Percentiles rank a stretch among this genome's conserved stretches.
Conservation (phyloP, 371 early-diverging fungal genomes). For the Mortierella sp. region DNA sequence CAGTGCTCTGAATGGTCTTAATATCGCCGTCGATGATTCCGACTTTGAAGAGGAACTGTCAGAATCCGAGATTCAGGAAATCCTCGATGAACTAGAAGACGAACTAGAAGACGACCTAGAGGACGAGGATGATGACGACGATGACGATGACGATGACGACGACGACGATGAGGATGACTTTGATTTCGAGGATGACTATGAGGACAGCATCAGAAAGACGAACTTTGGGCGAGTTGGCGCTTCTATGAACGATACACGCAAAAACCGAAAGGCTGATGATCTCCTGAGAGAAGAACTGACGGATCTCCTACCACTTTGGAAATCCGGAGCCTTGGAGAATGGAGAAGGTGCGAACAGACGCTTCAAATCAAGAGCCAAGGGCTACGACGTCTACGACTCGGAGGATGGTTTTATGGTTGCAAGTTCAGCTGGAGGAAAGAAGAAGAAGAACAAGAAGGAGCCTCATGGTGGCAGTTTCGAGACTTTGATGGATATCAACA, state of each 20-base stretch:
- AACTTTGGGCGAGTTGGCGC: conserved; percentile 22
- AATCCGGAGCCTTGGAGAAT: conserved; percentile 33
- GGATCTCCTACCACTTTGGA: conserved; percentile 44
- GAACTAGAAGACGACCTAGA: conserved; percentile 12
- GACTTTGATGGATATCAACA: conserved; percentile 35
- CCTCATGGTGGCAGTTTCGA: conserved; percentile 43
- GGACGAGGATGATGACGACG: conserved; percentile 28
- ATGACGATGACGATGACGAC: conserved; percentile 12
- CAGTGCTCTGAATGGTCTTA: conserved; percentile 31
- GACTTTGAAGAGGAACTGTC: conserved; percentile 41
- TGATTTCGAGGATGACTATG: conserved; percentile 48
- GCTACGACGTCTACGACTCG: conserved; percentile 35
- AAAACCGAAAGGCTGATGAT: conserved; percentile 38
- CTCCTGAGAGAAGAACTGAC: conserved; percentile 33
- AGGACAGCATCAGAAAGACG: conserved; percentile 34
- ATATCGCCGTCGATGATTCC: conserved; percentile 22
- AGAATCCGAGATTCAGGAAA: conserved; percentile 16
- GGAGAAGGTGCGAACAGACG: conserved; percentile 28
- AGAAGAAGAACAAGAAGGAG: conserved; percentile 33
- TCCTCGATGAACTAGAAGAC: conserved; percentile 15
- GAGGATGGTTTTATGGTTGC: conserved; percentile 32
- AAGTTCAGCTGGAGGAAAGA: conserved; percentile 18
- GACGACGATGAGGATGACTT: conserved; percentile 37
- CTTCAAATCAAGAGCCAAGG: conserved; percentile 37
- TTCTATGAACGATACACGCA: conserved; percentile 28